A percentile compares a stretch with the other conserved stretches of the same genome.
Evolutionary conservation across 2,329 filamentous ascomycete genomes (phyloP).

Genomic region (Mollisia scopiformis): DNA sequence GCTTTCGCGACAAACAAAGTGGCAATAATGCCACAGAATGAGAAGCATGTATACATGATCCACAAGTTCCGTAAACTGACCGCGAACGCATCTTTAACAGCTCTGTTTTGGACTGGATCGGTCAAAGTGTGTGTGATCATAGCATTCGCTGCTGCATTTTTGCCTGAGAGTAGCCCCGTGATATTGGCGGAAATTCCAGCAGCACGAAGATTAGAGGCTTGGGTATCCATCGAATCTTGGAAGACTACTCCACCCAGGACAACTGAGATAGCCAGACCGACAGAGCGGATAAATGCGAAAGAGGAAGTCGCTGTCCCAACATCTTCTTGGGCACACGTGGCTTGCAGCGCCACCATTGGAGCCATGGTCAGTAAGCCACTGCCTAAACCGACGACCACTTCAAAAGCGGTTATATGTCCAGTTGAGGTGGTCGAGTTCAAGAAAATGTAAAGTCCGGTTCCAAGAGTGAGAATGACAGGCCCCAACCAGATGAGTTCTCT

Average conservation of each 20-base stretch:
- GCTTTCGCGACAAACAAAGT: conserved; percentile 47
- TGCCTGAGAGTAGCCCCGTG: conserved; percentile 37
- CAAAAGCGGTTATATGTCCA: conserved; percentile 48
- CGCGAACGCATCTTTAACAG: conserved; percentile 23
- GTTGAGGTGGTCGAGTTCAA: conserved; percentile 41
- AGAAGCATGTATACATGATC: conserved; percentile 27
- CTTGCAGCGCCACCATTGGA: conserved; percentile 59
- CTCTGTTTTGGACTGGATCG: conserved; percentile 16
- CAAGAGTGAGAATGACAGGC: conserved; percentile 44
- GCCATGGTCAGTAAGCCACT: conserved; percentile 56
- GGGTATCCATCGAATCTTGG: conserved; percentile 43
- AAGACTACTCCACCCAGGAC: conserved; percentile 52
- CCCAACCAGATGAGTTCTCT: conserved; percentile 49
- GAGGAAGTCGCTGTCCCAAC: conserved; percentile 55
- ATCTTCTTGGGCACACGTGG: conserved; percentile 42
- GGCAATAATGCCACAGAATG: conserved; percentile 38
- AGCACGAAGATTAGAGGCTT: conserved; percentile 9
- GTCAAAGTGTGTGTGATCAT: conserved; percentile 43
- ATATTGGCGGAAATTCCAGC: conserved; percentile 24
- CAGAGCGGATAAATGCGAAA: conserved; percentile 48
- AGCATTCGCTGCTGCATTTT: conserved; percentile 28
- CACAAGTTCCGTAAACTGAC: conserved; percentile 30
- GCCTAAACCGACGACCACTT: conserved; percentile 54
- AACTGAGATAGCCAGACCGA: conserved; percentile 46
- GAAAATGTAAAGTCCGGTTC: conserved; percentile 52